phyloP scores from a whole-genome alignment of 2,329 filamentous ascomycete genomes.

The Fusarium nematophilum region DNA sequence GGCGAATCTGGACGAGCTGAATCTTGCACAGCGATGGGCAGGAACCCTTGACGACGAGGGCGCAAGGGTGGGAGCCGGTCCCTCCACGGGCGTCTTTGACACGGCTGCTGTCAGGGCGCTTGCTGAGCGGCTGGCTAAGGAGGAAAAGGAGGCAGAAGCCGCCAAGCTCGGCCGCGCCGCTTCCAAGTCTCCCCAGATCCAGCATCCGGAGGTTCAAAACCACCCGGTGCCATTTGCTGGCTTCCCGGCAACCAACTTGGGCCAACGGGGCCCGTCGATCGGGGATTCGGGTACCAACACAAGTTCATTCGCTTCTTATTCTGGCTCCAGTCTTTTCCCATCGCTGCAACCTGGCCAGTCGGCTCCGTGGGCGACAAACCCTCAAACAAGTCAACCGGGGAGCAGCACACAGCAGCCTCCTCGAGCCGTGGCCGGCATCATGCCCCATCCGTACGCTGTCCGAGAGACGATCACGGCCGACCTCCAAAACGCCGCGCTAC shows the following conservation, averaged over 20 bases:
- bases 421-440: conserved; percentile 21
- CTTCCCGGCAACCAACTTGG: too few species aligned
- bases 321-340: conserved; percentile 16
- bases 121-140: background rate
- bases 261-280: too few species aligned
- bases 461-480: conserved; percentile 32
- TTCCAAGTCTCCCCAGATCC: too few species aligned
- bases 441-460: conserved; percentile 37
- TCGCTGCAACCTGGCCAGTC: background rate
- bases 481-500: conserved; percentile 11
- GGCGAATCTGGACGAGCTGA: conserved; percentile 17
- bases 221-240: conserved; percentile 16
- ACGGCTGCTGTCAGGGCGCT: conserved; percentile 12
- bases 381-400: background rate
- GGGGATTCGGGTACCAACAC: conserved; percentile 4
- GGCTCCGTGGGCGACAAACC: conserved; percentile 20
- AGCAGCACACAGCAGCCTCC: conserved; percentile 17
- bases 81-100: conserved; percentile 32
- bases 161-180: conserved; percentile 6
- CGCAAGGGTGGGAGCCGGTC: conserved; percentile 8
- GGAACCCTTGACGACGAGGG: conserved; percentile 32
- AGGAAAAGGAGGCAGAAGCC: conserved; percentile 5
- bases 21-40: conserved; percentile 31
- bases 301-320: conserved; percentile 19
- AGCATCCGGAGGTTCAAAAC: conserved; percentile 1